phyloP scores from a whole-genome alignment of 352 stramenopile genomes.

The Peronosclerospora sorghi region DNA sequence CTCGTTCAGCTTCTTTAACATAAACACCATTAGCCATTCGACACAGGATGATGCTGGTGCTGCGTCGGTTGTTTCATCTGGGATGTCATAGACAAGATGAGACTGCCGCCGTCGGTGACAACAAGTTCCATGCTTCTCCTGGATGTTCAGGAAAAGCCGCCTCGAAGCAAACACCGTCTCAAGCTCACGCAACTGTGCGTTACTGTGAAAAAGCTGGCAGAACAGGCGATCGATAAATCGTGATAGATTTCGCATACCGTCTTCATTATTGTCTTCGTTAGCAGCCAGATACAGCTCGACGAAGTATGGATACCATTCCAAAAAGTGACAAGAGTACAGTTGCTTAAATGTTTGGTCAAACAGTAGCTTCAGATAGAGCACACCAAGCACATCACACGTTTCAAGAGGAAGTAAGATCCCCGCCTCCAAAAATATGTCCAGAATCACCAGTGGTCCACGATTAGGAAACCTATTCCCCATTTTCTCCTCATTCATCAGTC shows the following conservation, averaged over 20 bases:
- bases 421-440: constrained; percentile 66
- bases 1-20: constrained; percentile 53
- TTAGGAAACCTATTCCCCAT: not conserved
- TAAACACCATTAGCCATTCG: constrained; percentile 50
- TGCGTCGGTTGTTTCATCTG: constrained; percentile 5
- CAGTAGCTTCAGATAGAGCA: constrained; percentile 72
- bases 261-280: constrained; percentile 62
- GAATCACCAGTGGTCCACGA: constrained; percentile 19
- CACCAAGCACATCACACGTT: constrained; percentile 61
- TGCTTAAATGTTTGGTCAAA: constrained; percentile 78
- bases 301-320: constrained; percentile 73
- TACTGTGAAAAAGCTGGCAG: constrained; percentile 79
- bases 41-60: constrained; percentile 36
- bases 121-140: constrained; percentile 2
- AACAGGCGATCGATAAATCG: constrained; percentile 78
- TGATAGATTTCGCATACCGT: constrained; percentile 63
- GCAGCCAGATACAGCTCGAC: constrained; percentile 57
- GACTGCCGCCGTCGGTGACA: constrained; percentile 4
- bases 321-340: constrained; percentile 71
- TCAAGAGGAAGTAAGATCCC: constrained; percentile 61
- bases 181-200: constrained; percentile 57
- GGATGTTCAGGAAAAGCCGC: constrained; percentile 7
- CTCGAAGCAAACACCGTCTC: constrained; percentile 35
- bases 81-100: constrained; percentile 5
- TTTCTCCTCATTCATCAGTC: constrained; percentile 7